Evolutionary conservation across 2,329 filamentous ascomycete genomes (phyloP).

Genomic region (Westerdykella sp.): DNA sequence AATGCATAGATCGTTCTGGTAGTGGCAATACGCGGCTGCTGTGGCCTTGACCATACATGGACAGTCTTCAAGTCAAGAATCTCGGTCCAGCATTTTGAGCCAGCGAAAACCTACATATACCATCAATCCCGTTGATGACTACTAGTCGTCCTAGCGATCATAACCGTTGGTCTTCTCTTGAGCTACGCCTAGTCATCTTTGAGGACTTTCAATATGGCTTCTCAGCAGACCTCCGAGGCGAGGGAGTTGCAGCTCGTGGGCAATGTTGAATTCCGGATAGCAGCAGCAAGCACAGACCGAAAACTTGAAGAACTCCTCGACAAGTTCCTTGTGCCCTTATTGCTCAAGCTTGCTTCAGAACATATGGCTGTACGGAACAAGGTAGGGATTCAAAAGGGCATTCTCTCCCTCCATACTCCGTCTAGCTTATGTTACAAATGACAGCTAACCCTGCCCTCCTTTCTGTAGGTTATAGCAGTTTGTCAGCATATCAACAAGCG

Average conservation of each 20-base stretch:
- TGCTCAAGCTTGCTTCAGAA: constrained; percentile 81
- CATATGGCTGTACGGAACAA: constrained; percentile 75
- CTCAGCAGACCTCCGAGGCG: constrained; percentile 45
- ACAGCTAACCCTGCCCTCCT: constrained; percentile 28
- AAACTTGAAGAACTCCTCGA: constrained; percentile 74
- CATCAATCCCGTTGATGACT: too few relatives aligned
- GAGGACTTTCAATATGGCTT: constrained; percentile 23
- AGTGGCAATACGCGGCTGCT: too few relatives aligned
- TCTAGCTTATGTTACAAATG: constrained; percentile 6
- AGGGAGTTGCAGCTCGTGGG: constrained; percentile 76
- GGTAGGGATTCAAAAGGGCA: constrained; percentile 34
- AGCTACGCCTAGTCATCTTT: too few relatives aligned
- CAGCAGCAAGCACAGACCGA: constrained; percentile 72
- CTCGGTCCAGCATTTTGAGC: too few relatives aligned
- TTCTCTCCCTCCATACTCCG: neutral
- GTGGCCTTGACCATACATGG: too few relatives aligned
- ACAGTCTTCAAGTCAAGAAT: too few relatives aligned
- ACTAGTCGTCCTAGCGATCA: too few relatives aligned
- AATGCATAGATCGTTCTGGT: too few relatives aligned
- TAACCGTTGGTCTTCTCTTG: too few relatives aligned
- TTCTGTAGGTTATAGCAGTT: constrained; percentile 54
- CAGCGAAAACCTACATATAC: too few relatives aligned
- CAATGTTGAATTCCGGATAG: constrained; percentile 79
- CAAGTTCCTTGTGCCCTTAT: constrained; percentile 70
- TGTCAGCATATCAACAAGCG: constrained; percentile 67